Percentiles rank a stretch among this genome's conserved stretches.
These are phyloP conservation scores for Colletotrichum lupini DNA, from an alignment of 2,329 filamentous ascomycete species.

Conservation along the genomic window DNA sequence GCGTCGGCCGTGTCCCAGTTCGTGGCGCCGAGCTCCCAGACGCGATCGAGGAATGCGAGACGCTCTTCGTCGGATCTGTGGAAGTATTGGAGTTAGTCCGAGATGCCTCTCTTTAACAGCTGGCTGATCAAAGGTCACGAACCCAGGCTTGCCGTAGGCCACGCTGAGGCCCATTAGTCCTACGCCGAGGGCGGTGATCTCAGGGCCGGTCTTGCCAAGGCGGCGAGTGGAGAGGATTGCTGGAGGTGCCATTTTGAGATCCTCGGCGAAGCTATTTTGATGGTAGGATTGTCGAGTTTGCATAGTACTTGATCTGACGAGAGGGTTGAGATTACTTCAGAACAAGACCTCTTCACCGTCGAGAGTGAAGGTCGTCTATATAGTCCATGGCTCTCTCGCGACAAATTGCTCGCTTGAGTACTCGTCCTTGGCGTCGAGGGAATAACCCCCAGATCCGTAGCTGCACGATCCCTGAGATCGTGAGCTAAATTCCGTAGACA, in stretches of 20 bases:
- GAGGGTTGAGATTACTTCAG: background rate
- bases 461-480: background rate
- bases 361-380: background rate
- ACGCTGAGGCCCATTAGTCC: slow-evolving; percentile 62
- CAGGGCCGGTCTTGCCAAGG: slow-evolving; percentile 63
- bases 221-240: slow-evolving; percentile 48
- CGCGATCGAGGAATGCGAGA: slow-evolving; percentile 61
- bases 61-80: slow-evolving; percentile 59
- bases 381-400: background rate
- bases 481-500: background rate
- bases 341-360: background rate
- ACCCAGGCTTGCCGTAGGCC: slow-evolving; percentile 46
- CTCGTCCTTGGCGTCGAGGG: background rate
- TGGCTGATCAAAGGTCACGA: background rate
- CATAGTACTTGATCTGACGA: background rate
- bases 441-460: accelerated
- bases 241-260: slow-evolving; percentile 1
- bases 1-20: slow-evolving; percentile 63
- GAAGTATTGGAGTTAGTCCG: too few relatives aligned
- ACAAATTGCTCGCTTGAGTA: background rate
- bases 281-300: background rate
- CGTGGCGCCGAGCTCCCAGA: slow-evolving; percentile 59
- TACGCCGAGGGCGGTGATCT: slow-evolving; percentile 62
- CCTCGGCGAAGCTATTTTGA: too few relatives aligned
- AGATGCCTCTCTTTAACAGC: accelerated